Evolutionary conservation across 495 filamentous ascomycete genomes (phyloP), one percentile per base, ranked within the genome.

Genomic region (Talaromyces proteolyticus): DNA sequence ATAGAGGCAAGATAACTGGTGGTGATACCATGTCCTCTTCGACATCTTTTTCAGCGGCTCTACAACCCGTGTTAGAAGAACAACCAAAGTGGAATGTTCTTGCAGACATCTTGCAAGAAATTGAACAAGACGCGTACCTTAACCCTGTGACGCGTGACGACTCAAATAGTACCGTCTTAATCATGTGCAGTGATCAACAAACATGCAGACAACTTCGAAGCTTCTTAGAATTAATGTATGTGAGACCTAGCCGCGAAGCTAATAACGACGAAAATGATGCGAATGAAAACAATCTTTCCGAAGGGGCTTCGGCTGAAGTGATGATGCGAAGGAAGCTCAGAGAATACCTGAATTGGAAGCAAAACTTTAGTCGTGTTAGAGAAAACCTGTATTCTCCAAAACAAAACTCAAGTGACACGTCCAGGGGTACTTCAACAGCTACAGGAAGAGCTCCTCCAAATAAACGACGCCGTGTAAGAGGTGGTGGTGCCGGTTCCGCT

Each of bases 71-170:
- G 1, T 70, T 98, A 14, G 93, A 98, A 66, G 91, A 94, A 61
- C 85, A 90, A 49, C 94, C 93, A 6, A 98, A 98, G 60, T 98
- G 93, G 93, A 78, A 79, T 21, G 66, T 92, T 14, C 75, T 98
- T 14, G 83, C 89, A 34, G 89, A 95, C 24, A 81, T 95, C 6
- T 71, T 98, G 2, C 86, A 89, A 42, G 93, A 98, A 66, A 96
- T 97, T 56, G 94, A 97, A 55, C 81, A 85, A 47, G 94, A 96
- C 55, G 75, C 86, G 34, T 95, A 94, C 59, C 82, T 95, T 45
- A 89, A 95, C 53, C 89, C 89, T 11, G 62, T 67, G 3, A 63
- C 70, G 14, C 72, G 75, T n/a, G 88, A 92, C 69, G 89, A 90
- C 58, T 95, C 91, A 3, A 95, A 91, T 60, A 86, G 87, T 38